Evolutionary conservation across 1,284 basidiomycete species (phyloP), one percentile per base, ranked within the genome.

Genomic region (Neotropicomus parvogracilis): DNA sequence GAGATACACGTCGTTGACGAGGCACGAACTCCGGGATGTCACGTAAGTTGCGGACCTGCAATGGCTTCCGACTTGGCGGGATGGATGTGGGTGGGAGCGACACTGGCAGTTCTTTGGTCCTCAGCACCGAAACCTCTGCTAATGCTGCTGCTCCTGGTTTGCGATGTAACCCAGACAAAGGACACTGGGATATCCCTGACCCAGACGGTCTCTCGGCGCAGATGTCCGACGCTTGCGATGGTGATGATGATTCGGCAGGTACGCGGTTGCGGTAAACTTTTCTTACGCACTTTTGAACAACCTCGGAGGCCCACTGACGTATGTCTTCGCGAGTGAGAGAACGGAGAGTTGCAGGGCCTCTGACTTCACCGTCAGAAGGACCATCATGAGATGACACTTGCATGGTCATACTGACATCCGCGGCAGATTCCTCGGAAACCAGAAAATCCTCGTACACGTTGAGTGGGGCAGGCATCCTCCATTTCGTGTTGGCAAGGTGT

Each of bases 131-230:
- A 20, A n/a, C 27, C n/a, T 41, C 40, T 28, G 19, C 28, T 4
- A 11, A 24, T 6, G 40, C 3, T 24, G 40, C 28, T 6, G 29
- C 37, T 21, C 55, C 56, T 4, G 50, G 45, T 17, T 43, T 64
- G 49, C 57, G 52, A 20, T 62, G 59, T n/a, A 64, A 42, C 11
- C 59, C 49, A 74, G 75, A 46, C 72, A 74, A 54, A 71, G 76
- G 59, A 52, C 61, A 54, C 74, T 73, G 76, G 72, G 59, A 65
- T 33, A 38, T 44, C 6, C 57, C 60, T 3, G 45, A 48, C 11
- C 60, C 48, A 6, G 47, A 59, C n/a, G 60, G 60, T 38, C 50
- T 63, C 49, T 62, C 60, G 16, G 63, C 62, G n/a, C 60, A 62
- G 20, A 63, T 40, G 12, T 66, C 63, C 34, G 63, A 62, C 6